These are phyloP conservation scores for Aspergillus melleus DNA, from an alignment of 2,329 filamentous ascomycete genomes.

Conservation along the genomic window DNA sequence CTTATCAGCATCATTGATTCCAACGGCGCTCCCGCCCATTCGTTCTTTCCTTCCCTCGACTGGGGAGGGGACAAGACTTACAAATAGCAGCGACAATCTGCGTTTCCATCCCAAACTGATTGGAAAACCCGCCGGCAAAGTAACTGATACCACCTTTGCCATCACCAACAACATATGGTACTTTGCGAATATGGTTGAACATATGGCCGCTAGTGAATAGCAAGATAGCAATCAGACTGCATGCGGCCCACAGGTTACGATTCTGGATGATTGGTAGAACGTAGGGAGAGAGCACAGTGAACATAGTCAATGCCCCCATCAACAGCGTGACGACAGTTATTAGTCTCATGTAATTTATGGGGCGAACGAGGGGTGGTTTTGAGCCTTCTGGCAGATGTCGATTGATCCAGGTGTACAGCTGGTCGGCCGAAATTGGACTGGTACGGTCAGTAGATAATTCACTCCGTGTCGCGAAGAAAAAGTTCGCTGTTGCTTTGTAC, in stretches of 20 bases:
- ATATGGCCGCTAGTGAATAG: conserved; percentile 96
- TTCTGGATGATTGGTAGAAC: conserved; percentile 79
- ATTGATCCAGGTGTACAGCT: conserved; percentile 74
- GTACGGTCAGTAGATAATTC: background rate
- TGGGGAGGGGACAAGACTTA: conserved; percentile 53
- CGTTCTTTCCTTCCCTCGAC: background rate
- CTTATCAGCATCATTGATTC: conserved; percentile 16
- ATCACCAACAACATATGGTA: conserved; percentile 86
- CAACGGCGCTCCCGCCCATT: background rate
- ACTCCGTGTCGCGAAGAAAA: background rate
- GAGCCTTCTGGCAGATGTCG: conserved; percentile 76
- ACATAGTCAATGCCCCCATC: conserved; percentile 67
- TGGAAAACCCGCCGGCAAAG: conserved; percentile 89
- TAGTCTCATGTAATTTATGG: conserved; percentile 82
- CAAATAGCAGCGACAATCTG: conserved; percentile 93
- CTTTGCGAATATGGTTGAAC: conserved; percentile 98
- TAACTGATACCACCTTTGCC: conserved; percentile 84
- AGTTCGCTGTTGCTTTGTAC: background rate
- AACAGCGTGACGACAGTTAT: conserved; percentile 66
- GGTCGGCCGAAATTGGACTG: conserved; percentile 73
- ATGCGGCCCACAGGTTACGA: conserved; percentile 88
- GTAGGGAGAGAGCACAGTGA: conserved; percentile 74
- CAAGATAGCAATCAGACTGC: conserved; percentile 84
- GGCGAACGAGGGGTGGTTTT: conserved; percentile 75
- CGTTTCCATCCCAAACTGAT: conserved; percentile 89